Percentiles rank a stretch among this genome's conserved stretches.
phyloP scores from a whole-genome alignment of 306 rosid species.

The Abrus precatorius region DNA sequence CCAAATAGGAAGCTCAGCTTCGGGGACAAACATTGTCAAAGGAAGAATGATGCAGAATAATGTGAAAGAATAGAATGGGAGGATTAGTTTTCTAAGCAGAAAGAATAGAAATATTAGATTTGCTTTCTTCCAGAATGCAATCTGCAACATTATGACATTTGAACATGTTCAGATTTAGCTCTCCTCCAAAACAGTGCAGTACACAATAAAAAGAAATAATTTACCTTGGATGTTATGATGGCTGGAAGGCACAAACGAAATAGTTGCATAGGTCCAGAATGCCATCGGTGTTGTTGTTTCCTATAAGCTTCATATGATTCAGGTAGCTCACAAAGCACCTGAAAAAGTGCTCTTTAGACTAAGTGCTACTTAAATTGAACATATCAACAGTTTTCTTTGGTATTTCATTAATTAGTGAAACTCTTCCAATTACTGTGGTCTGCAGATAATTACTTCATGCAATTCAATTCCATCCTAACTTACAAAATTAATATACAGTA shows the following conservation, averaged over 20 bases:
- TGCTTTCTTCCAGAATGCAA: slow-evolving; percentile 70
- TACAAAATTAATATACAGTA: slow-evolving; percentile 3
- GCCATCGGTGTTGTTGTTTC: slow-evolving; percentile 83
- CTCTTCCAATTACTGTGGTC: neutral
- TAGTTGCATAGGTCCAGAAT: slow-evolving; percentile 82
- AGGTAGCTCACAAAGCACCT: slow-evolving; percentile 86
- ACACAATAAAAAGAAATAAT: neutral
- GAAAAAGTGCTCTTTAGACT: slow-evolving; percentile 43
- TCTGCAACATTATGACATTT: slow-evolving; percentile 55
- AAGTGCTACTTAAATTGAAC: slow-evolving; percentile 24
- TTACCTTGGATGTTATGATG: slow-evolving; percentile 68
- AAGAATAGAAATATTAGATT: slow-evolving; percentile 76
- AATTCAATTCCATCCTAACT: slow-evolving; percentile 21
- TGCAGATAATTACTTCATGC: slow-evolving; percentile 30
- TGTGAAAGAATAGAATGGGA: slow-evolving; percentile 88
- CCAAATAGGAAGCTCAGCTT: slow-evolving; percentile 84
- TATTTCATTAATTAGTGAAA: slow-evolving; percentile 1
- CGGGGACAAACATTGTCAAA: slow-evolving; percentile 83
- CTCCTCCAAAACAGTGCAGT: slow-evolving; percentile 1
- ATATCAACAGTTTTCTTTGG: neutral
- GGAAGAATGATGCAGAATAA: slow-evolving; percentile 87
- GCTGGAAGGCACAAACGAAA: slow-evolving; percentile 79
- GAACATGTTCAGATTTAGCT: slow-evolving; percentile 36
- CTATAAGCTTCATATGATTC: slow-evolving; percentile 82
- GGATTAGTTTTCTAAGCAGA: slow-evolving; percentile 76